A percentile compares a stretch with the other conserved stretches of the same genome.
These are phyloP conservation scores for Arxiozyma telluris DNA, from an alignment of 1,139 yeast genomes.

Conservation along the genomic window DNA sequence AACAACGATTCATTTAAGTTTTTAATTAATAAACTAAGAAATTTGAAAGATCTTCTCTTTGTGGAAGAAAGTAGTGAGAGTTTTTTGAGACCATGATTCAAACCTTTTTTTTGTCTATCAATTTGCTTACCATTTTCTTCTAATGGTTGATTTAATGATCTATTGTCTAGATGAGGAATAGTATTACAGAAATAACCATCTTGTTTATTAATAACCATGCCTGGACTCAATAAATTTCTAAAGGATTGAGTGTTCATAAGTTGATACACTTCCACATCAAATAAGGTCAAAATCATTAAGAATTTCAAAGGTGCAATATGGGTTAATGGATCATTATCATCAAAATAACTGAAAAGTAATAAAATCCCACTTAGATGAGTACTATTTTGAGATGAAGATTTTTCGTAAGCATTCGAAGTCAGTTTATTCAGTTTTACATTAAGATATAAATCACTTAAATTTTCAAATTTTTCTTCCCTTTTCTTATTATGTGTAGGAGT, in stretches of 20 bases:
- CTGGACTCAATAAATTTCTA: slow-evolving; percentile 17
- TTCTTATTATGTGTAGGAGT: not conserved
- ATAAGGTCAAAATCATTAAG: slow-evolving; percentile 17
- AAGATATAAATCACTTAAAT: not conserved
- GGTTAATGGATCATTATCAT: slow-evolving; percentile 21
- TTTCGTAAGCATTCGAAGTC: not conserved
- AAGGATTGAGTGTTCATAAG: slow-evolving; percentile 20
- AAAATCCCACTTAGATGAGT: slow-evolving; percentile 16
- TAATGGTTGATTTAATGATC: not conserved
- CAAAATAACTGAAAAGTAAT: slow-evolving; percentile 18
- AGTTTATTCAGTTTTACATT: not conserved
- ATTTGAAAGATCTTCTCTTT: slow-evolving; percentile 18
- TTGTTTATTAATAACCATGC: not conserved
- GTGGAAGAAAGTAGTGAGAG: slow-evolving; percentile 11
- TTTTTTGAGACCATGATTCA: slow-evolving; percentile 18
- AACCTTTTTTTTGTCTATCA: slow-evolving; percentile 10
- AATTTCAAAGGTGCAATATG: slow-evolving; percentile 23
- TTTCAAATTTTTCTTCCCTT: not conserved
- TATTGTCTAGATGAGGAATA: not conserved
- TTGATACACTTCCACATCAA: slow-evolving; percentile 21
- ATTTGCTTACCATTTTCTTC: not conserved
- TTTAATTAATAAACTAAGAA: slow-evolving; percentile 21
- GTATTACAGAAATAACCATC: slow-evolving; percentile 1
- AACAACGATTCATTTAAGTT: slow-evolving; percentile 21
- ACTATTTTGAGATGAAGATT: slow-evolving; percentile 1